Evolutionary conservation across 2,329 filamentous ascomycete species (phyloP), one percentile per base, ranked within the genome.

Genomic region (Diaporthe amygdali): DNA sequence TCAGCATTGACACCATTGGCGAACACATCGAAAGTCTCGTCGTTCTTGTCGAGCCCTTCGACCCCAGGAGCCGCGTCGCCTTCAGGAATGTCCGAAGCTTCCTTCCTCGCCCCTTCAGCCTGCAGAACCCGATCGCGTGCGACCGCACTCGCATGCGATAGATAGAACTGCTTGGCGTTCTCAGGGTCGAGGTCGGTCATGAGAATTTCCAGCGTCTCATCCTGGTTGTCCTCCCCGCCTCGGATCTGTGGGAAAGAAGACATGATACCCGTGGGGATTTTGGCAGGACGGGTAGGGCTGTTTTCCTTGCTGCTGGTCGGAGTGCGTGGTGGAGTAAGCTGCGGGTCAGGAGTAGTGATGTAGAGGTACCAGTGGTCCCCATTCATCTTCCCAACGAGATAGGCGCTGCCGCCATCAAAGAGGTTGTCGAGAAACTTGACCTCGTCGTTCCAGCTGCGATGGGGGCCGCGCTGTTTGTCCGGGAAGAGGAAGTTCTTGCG

Each of bases 341-440:
- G 86, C 59, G 90, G 92, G 80, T 93, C 92, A 22, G 96, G 96
- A 66, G 94, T 94, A 15, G 96, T 98, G 78, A 98, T 92, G 84
- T 99, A 99, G 69, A 99, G 86, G 81, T 98, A 98, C 96, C 96
- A 99, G 78, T 99, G 96, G 82, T 99, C 96, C 71, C 96, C 96
- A 77, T 99, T 99, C 96, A 98, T 98, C 85, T 98, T 98, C 79
- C 96, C 96, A 75, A 99, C 97, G 95, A 98, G 97, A 83, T 99
- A 99, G 64, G 96, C 96, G 82, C 96, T 98, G 69, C 96, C 96
- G 70, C 94, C 92, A 73, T 93, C 87, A 80, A 99, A 98, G 82
- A 95, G 94, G 80, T 93, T 92, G 83, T 99, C 96, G 74, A 99
- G 88, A 77, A 92, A 97, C 77, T 92, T 93, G 78, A 98, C 96